Evolutionary conservation across 495 filamentous ascomycete genomes (phyloP), one percentile per base, ranked within the genome.

Genomic region (Podospora anserina): DNA sequence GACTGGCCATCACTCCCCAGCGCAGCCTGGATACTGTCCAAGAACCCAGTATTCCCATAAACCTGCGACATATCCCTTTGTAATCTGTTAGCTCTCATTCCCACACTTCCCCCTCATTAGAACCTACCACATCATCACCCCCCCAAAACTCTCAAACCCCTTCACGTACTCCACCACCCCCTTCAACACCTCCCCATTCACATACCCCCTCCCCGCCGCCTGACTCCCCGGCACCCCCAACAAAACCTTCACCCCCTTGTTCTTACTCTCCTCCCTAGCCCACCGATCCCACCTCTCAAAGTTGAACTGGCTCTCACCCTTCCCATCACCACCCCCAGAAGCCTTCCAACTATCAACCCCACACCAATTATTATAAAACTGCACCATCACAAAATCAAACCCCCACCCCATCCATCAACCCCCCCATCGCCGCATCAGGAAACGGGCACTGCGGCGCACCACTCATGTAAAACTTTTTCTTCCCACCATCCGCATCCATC

Each of bases 291-390:
- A 92, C 64, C 82, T 83, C 16, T 78, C 81, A 75, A 91, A 89
- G 78, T 92, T 91, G 80, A 88, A 92, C 69, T 86, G 23, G 23
- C 23, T 23, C 23, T 23, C 23, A 23, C 23, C 23, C 1, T 23
- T 23, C 23, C 23, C 23, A 23, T 23, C 23, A 23, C 65, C 0
- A 77, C 30, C 4, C 85, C 80, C 1, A 23, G 23, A 23, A 23
- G 23, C 23, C 13, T 75, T 65, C 77, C 82, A 92, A 20, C 81
- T 80, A 62, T 81, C 77, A 3, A 88, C 74, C 18, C 90, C 89
- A 76, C 90, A 91, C 71, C 79, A 87, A 80, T 90, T 90, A 73
- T 83, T 83, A 73, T 82, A 92, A 82, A 91, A 91, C 76, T 91
- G 89, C 19, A 91, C 83, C 73, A 83, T 89, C 44, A 91, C 79